Conservation (phyloP, 2,329 filamentous ascomycete species). For the Cladosporium austrohemisphaericum region DNA sequence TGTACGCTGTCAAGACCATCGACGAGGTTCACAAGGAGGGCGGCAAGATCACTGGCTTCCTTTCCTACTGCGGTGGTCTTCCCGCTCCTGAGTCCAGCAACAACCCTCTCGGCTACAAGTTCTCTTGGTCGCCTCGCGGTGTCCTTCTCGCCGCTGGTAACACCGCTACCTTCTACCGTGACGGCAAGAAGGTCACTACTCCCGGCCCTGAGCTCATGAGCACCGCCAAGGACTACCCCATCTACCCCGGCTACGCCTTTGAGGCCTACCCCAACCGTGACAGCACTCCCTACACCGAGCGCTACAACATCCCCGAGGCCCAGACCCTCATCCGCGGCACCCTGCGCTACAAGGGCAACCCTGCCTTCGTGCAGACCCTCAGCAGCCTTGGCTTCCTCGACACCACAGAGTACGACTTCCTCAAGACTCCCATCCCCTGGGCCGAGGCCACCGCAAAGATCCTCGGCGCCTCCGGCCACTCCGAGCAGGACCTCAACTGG, state of each 20-base stretch:
- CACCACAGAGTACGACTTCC: conserved; percentile 62
- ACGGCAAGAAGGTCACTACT: conserved; percentile 64
- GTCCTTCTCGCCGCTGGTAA: conserved; percentile 85
- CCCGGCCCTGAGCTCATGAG: conserved; percentile 62
- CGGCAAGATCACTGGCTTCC: conserved; percentile 79
- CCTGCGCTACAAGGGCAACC: conserved; percentile 83
- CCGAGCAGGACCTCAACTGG: conserved; percentile 60
- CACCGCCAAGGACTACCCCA: conserved; percentile 82
- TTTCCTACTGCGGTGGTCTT: conserved; percentile 80
- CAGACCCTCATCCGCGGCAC: conserved; percentile 82
- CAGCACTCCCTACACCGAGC: conserved; percentile 79
- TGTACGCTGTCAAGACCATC: conserved; percentile 84
- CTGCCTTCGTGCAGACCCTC: conserved; percentile 80
- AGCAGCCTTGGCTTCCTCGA: conserved; percentile 87
- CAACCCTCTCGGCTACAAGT: conserved; percentile 93
- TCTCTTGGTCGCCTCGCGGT: conserved; percentile 72
- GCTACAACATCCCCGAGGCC: conserved; percentile 88
- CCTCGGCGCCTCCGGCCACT: conserved; percentile 63
- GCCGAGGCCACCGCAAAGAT: conserved; percentile 79
- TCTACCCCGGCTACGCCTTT: conserved; percentile 83
- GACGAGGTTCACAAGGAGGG: conserved; percentile 80
- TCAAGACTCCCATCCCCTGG: conserved; percentile 66
- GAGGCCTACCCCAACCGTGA: conserved; percentile 94
- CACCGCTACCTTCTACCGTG: conserved; percentile 75
- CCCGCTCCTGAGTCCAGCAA: conserved; percentile 66